Percentiles rank a stretch among this genome's conserved stretches.
These are phyloP conservation scores for Tetraselmis chui DNA, from an alignment of 139 green algal species.

Conservation along the genomic window DNA sequence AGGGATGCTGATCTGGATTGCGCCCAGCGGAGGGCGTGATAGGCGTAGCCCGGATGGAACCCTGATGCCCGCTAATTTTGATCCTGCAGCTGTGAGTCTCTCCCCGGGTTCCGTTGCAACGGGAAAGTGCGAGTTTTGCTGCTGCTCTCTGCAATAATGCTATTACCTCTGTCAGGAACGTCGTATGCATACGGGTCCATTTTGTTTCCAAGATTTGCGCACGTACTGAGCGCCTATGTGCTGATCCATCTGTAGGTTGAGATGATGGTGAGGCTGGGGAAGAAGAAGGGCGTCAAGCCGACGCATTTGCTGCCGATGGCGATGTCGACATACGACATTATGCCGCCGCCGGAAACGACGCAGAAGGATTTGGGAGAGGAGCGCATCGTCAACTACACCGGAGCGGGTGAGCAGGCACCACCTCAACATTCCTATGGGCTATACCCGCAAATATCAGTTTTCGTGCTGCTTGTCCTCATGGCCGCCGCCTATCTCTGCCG, in stretches of 20 bases:
- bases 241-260: too few species aligned
- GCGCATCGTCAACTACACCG: background rate
- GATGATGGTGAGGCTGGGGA: background rate
- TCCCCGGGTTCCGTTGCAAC: too few species aligned
- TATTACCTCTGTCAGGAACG: too few species aligned
- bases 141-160: too few species aligned
- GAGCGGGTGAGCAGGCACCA: background rate
- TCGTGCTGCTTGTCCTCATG: too few species aligned
- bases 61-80: background rate
- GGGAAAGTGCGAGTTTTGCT: too few species aligned
- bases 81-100: background rate
- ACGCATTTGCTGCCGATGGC: background rate
- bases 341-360: background rate
- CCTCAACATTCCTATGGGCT: too few species aligned
- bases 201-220: too few species aligned
- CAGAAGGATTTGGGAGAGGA: background rate
- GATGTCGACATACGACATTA: background rate
- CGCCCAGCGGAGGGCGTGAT: constrained; percentile 82
- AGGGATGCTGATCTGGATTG: constrained; percentile 89
- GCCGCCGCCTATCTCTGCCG: too few species aligned
- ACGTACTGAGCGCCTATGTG: too few species aligned
- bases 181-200: too few species aligned
- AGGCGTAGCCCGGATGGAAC: constrained; percentile 39
- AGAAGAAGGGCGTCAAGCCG: background rate
- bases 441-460: too few species aligned